Conservation (phyloP, 768 basidiomycete genomes). For the Lyophyllum atratum region DNA sequence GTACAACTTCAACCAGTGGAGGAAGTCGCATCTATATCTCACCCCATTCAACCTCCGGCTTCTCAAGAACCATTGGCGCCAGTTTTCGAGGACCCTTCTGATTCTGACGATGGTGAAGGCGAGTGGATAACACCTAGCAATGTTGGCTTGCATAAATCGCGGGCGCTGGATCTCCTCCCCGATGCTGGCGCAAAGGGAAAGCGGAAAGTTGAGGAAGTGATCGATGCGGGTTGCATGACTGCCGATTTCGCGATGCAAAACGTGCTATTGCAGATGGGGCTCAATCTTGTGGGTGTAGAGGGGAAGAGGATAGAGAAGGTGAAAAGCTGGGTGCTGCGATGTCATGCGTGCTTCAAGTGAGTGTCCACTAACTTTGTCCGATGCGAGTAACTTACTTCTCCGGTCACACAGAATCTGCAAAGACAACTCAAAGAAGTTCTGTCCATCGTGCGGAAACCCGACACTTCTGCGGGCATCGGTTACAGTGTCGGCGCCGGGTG, state of each 20-base stretch:
- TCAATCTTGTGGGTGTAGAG: conserved; percentile 86
- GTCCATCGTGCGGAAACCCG: conserved; percentile 94
- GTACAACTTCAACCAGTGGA: conserved; percentile 44
- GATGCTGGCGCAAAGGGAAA: conserved; percentile 40
- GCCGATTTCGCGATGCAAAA: conserved; percentile 99
- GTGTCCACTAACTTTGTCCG: conserved; percentile 30
- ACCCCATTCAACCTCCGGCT: conserved; percentile 5
- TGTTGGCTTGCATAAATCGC: conserved; percentile 82
- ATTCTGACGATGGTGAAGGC: conserved; percentile 82
- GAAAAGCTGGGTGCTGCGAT: conserved; percentile 94
- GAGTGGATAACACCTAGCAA: conserved; percentile 98
- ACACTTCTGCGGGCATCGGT: conserved; percentile 91
- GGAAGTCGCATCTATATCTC: conserved; percentile 19
- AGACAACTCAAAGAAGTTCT: conserved; percentile 93
- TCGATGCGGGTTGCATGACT: conserved; percentile 91
- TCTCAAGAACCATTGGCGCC: conserved; percentile 25
- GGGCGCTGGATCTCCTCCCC: conserved; percentile 81
- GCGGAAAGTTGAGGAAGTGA: conserved; percentile 36
- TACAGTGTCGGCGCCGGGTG: conserved; percentile 70
- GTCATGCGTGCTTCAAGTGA: conserved; percentile 99
- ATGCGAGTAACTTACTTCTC: not conserved
- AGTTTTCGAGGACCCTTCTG: conserved; percentile 75
- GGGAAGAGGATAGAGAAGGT: conserved; percentile 90
- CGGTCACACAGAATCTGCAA: conserved; percentile 77
- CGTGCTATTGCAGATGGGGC: conserved; percentile 90